Evolutionary conservation across 495 filamentous ascomycete genomes (phyloP), one percentile per base, ranked within the genome.

Genomic region (Sphaerosporella brunnea): DNA sequence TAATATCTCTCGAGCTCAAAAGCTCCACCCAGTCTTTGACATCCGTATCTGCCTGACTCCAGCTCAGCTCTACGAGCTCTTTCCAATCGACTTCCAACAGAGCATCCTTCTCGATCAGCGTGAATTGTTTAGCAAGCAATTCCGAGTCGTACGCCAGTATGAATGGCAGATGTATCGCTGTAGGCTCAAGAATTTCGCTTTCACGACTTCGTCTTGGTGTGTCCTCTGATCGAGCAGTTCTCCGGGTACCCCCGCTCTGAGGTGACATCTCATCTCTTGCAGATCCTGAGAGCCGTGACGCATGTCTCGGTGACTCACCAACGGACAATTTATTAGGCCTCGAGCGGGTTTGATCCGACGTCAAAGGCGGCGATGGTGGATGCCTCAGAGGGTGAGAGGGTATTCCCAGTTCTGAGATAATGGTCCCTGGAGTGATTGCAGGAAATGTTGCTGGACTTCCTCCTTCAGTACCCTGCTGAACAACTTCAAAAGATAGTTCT

Each of bases 21-120:
- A 90, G 95, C 40, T 90, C 78, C n/a, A 93, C 84, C 92, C 92
- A 99, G 50, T 80, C 78, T 39, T 73, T 73, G 18, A 74, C 68
- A 52, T 77, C 74, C 25, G 73, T 69, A 8, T 71, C 68, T 36
- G 61, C 58, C 44, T 82, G 77, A 45, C 74, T 82, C 86, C 86
- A 95, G 47, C 75, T 75, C 73, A 99, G 81, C 24, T 95, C 84
- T 44, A 99, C 85, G 38, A 99, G 69, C 58, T 99, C 92, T 59
- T 80, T 85, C 92, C 92, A 99, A 64, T 95, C 87, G 44, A 99
- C 80, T 57, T 96, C 92, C 53, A 86, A 85, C 38, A 99, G 65
- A 0, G 92, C 92, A 56, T 93, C 87, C 66, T 92, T 92, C 62
- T 99, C 92, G 45, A 99, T 82, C 35, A 99, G 67, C 0, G 87